Base-by-base conservation (phyloP, 257 asterid genomes). In the Forsythia viridissima region DNA sequence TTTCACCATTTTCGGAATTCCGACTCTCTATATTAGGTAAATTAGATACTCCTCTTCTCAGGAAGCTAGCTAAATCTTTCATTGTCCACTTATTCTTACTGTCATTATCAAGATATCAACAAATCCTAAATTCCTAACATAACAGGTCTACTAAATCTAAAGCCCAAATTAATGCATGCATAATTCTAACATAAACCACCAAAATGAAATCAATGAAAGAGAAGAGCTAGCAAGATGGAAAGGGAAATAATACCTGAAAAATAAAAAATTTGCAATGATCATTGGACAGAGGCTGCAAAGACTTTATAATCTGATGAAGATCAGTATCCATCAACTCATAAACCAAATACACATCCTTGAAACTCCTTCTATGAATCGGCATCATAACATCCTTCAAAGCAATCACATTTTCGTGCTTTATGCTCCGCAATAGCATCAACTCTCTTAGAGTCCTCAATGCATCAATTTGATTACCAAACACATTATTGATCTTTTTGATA, bases 241-340 rank as follows among this genome's bases (percentile, higher is more conserved):
- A 46, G 55, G 4, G 12, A 48, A 48, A 48, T 13, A 12, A 48
- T 48, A 48, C 55, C 55, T 57, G 66, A 57, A 57, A 57, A 20
- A 57, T 8, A 3, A 57, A 57, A n/a, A 18, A 57, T n/a, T 57
- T 57, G 66, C 66, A 57, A 20, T 57, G 66, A 18, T 57, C 66
- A 57, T 57, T 20, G 66, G 36, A 57, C 4, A 57, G 66, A 57
- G 30, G 24, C 66, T 57, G 66, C 34, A 7, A 2, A 18, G 66
- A 57, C 30, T 57, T 18, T 18, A 57, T 57, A 20, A 57, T 57
- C 36, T 18, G 66, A 57, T 57, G 3, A 57, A 57, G 66, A 57
- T 57, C 66, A 57, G 66, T 57, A 57, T 57, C 66, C 66, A 57
- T 57, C 66, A 57, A n/a, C 11, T 57, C 66, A 57, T 57, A 57